Conservation (phyloP, 2,329 filamentous ascomycete genomes). For the Apiospora pterosperma region DNA sequence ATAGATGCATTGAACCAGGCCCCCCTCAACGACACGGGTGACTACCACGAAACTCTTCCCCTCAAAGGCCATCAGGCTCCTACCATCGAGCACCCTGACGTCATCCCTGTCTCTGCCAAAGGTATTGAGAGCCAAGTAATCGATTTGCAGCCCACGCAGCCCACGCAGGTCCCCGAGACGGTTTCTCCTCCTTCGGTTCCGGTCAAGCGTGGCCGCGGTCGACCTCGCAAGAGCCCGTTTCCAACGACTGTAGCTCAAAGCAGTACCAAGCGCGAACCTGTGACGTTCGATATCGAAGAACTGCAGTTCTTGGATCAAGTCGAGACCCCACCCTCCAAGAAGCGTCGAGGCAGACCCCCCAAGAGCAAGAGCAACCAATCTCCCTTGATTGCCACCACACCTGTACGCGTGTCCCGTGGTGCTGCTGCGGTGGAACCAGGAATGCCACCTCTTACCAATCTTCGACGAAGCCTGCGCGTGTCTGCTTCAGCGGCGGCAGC, state of each 20-base stretch:
- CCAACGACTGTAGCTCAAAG: no score
- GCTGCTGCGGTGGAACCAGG: no score
- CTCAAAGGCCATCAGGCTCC: neutral
- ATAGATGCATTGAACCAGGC: neutral
- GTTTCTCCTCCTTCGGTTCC: neutral
- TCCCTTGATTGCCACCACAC: neutral
- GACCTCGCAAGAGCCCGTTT: neutral
- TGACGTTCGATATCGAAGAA: neutral
- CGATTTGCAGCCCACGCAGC: neutral
- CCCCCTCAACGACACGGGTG: neutral
- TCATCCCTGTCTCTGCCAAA: neutral
- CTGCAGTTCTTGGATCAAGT: no score
- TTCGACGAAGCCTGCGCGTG: neutral
- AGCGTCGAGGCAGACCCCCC: neutral
- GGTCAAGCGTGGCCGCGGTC: neutral
- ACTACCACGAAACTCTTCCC: neutral
- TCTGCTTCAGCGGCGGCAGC: neutral
- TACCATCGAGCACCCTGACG: neutral
- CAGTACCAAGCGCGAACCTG: neutral
- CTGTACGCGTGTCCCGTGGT: neutral
- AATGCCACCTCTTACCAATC: neutral
- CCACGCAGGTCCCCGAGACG: neutral
- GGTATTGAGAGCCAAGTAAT: constrained; percentile 3
- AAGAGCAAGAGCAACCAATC: neutral
- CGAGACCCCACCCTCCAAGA: neutral